A percentile compares a stretch with the other conserved stretches of the same genome.
Conservation (phyloP, 106 monocot species). For the Iris macrosiphon region DNA sequence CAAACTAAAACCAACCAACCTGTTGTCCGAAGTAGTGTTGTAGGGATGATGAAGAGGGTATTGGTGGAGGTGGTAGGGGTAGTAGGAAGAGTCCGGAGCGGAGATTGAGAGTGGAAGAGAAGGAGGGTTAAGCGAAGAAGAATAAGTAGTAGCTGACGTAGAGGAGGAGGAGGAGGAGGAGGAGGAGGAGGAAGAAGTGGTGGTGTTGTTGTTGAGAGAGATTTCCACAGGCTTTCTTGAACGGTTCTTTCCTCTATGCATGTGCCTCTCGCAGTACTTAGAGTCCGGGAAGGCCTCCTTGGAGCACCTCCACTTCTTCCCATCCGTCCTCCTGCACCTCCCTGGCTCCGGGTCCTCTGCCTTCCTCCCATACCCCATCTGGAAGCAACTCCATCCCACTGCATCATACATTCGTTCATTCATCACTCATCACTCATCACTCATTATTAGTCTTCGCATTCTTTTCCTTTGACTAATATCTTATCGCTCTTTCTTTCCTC, state of each 20-base stretch:
- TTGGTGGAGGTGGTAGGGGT: slow-evolving; percentile 3
- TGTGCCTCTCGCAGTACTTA: slow-evolving; percentile 93
- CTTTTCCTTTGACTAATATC: too few relatives aligned
- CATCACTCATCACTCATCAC: too few relatives aligned
- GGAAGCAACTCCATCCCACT: slow-evolving; percentile 62
- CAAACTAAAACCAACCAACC: neutral
- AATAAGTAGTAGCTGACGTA: too few relatives aligned
- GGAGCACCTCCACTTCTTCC: slow-evolving; percentile 96
- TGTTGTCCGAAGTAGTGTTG: too few relatives aligned
- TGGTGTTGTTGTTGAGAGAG: slow-evolving; percentile 23
- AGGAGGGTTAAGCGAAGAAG: slow-evolving; percentile 14
- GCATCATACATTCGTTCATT: too few relatives aligned
- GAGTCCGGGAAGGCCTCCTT: slow-evolving; percentile 76
- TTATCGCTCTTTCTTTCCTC: too few relatives aligned
- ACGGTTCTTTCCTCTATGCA: slow-evolving; percentile 95
- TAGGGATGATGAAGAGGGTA: neutral
- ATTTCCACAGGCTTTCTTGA: slow-evolving; percentile 99
- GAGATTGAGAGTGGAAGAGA: slow-evolving; percentile 25
- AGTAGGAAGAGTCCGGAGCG: neutral
- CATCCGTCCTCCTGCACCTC: slow-evolving; percentile 87
- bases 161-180: neutral
- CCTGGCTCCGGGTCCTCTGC: slow-evolving; percentile 90
- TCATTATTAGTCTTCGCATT: too few relatives aligned
- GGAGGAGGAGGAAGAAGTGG: slow-evolving; percentile 7
- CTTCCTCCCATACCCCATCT: slow-evolving; percentile 55